A percentile compares a stretch with the other conserved stretches of the same genome.
These are phyloP conservation scores for Phialophora tarda DNA, from an alignment of 2,329 filamentous ascomycete genomes.

Conservation along the genomic window DNA sequence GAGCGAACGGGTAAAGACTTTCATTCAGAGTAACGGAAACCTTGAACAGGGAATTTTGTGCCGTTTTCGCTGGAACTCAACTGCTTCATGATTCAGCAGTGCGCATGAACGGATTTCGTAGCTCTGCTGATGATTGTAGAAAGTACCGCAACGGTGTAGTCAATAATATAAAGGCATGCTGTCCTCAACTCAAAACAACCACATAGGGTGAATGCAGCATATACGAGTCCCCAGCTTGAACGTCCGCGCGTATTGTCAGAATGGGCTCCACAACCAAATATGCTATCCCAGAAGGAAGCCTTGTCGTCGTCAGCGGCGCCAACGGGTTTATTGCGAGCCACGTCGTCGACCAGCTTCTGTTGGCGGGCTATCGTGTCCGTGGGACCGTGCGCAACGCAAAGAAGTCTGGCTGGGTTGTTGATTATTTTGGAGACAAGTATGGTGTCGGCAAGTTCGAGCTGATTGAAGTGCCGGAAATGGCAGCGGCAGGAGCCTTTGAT, in stretches of 20 bases:
- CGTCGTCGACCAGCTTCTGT: slow-evolving; percentile 50
- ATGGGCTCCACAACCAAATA: slow-evolving; percentile 25
- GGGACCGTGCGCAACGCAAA: slow-evolving; percentile 50
- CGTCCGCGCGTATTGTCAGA: background rate
- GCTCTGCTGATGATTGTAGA: background rate
- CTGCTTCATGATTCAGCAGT: slow-evolving; percentile 1
- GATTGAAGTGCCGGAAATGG: slow-evolving; percentile 46
- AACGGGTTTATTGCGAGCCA: slow-evolving; percentile 56
- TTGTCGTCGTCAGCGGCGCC: slow-evolving; percentile 55
- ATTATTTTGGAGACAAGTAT: slow-evolving; percentile 43
- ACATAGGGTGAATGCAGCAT: background rate
- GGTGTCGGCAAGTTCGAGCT: slow-evolving; percentile 47
- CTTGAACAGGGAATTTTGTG: background rate
- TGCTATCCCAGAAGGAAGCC: slow-evolving; percentile 22
- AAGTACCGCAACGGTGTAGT: background rate
- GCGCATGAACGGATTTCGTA: background rate
- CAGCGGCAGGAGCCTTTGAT: slow-evolving; percentile 39
- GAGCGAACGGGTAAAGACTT: background rate
- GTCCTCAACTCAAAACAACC: background rate
- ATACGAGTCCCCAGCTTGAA: background rate
- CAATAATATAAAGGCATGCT: background rate
- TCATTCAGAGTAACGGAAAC: background rate
- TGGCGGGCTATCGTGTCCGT: slow-evolving; percentile 53
- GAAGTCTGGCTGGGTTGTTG: slow-evolving; percentile 48
- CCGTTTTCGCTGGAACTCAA: background rate